A percentile compares a stretch with the other conserved stretches of the same genome.
phyloP scores from a whole-genome alignment of 2,329 filamentous ascomycete genomes.

The Colletotrichum sp. region DNA sequence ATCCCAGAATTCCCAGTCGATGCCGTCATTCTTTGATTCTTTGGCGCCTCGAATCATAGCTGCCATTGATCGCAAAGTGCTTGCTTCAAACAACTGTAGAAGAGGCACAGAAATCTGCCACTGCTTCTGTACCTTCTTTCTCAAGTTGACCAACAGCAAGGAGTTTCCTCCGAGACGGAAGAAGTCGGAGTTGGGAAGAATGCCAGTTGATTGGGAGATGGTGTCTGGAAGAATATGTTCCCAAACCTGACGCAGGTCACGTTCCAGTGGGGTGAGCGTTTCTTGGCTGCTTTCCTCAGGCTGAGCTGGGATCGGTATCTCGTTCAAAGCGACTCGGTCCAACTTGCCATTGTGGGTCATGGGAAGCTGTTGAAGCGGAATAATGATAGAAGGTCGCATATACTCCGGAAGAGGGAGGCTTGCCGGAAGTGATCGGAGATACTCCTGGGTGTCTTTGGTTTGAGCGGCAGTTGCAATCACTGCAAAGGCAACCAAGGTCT shows the following conservation, averaged over 20 bases:
- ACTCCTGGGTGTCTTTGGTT: neutral
- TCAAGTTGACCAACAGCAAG: constrained; percentile 42
- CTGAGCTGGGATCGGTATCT: constrained; percentile 26
- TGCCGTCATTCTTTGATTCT: neutral
- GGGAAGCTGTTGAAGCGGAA: constrained; percentile 33
- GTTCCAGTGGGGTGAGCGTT: neutral
- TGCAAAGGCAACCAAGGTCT: constrained; percentile 33
- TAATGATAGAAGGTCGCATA: constrained; percentile 35
- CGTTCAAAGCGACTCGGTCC: constrained; percentile 31
- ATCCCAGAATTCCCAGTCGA: constrained; percentile 29
- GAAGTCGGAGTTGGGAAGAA: constrained; percentile 37
- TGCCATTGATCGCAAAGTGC: constrained; percentile 45
- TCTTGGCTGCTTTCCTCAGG: neutral
- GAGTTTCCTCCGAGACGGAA: constrained; percentile 48
- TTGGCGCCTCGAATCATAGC: constrained; percentile 25
- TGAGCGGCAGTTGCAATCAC: constrained; percentile 20
- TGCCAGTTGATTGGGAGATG: constrained; percentile 18
- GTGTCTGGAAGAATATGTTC: constrained; percentile 26
- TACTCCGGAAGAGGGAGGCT: constrained; percentile 33
- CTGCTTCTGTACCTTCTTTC: constrained; percentile 32
- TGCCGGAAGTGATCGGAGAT: constrained; percentile 18
- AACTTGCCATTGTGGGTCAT: constrained; percentile 34
- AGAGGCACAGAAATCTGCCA: constrained; percentile 38
- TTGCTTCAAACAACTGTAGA: constrained; percentile 39
- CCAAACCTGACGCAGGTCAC: constrained; percentile 17